Percentiles rank a stretch among this genome's conserved stretches.
phyloP scores from a whole-genome alignment of 2,329 filamentous ascomycete genomes.

The Aspergillus caelatus region DNA sequence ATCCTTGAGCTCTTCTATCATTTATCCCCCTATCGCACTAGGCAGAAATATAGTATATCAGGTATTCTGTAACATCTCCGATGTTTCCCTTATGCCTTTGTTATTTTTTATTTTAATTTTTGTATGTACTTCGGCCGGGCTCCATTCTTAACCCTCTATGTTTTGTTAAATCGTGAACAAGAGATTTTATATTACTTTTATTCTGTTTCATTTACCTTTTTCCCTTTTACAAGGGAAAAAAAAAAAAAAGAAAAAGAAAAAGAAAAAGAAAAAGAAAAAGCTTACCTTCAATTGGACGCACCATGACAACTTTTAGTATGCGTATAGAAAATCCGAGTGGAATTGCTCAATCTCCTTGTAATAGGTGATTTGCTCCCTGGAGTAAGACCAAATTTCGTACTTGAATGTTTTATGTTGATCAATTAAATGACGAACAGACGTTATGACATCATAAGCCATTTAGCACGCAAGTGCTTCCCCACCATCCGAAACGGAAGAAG shows the following conservation, averaged over 20 bases:
- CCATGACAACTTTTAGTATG: not conserved
- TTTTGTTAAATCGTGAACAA: not conserved
- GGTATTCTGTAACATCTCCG: not conserved
- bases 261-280: not conserved
- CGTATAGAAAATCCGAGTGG: not conserved
- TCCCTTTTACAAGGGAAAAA: no score
- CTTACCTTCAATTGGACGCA: not conserved
- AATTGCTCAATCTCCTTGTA: not conserved
- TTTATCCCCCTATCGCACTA: not conserved
- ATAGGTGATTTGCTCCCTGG: not conserved
- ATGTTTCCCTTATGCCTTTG: not conserved
- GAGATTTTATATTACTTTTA: not conserved
- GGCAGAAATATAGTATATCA: not conserved
- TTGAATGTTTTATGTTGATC: constrained; percentile 1
- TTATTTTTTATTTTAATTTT: not conserved
- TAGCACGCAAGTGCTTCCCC: constrained; percentile 19
- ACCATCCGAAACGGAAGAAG: constrained; percentile 7
- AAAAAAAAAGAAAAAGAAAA: not conserved
- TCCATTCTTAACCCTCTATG: not conserved
- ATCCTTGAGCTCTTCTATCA: not conserved
- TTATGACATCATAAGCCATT: constrained; percentile 25
- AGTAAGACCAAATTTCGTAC: not conserved
- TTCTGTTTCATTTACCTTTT: not conserved
- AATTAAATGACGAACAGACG: constrained; percentile 4
- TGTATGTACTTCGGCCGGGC: not conserved